Conservation (phyloP, 75 land plant species). For the Pinus tabuliformis region DNA sequence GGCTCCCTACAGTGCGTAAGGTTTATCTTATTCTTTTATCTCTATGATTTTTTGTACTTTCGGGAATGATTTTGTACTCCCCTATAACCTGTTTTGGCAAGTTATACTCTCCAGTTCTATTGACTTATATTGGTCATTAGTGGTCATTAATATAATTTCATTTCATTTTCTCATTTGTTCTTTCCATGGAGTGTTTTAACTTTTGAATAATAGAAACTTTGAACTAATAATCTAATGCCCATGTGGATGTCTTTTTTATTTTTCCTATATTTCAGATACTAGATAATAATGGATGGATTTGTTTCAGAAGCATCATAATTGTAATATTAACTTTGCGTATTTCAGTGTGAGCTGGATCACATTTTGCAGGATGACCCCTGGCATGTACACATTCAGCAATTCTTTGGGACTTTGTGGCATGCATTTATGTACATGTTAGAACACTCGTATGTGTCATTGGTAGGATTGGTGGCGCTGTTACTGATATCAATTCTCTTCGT, state of each 20-base stretch:
- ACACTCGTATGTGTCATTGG: slow-evolving; percentile 73
- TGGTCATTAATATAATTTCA: too few relatives aligned
- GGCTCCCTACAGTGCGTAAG: too few relatives aligned
- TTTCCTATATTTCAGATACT: not conserved
- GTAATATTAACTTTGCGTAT: not conserved
- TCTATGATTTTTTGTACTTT: too few relatives aligned
- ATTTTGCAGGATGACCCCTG: slow-evolving; percentile 64
- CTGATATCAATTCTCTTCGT: slow-evolving; percentile 55
- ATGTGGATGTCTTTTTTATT: not conserved
- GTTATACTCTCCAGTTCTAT: too few relatives aligned
- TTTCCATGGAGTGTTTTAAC: too few relatives aligned
- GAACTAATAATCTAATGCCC: too few relatives aligned
- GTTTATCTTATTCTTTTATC: too few relatives aligned
- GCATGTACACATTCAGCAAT: slow-evolving; percentile 57
- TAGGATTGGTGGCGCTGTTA: slow-evolving; percentile 47
- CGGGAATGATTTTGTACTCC: too few relatives aligned
- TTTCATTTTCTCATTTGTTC: too few relatives aligned
- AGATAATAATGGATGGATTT: not conserved
- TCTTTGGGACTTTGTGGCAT: slow-evolving; percentile 60
- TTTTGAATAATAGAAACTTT: too few relatives aligned
- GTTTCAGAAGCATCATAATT: not conserved
- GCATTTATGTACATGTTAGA: slow-evolving; percentile 66
- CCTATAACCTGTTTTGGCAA: too few relatives aligned
- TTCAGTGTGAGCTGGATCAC: slow-evolving; percentile 76
- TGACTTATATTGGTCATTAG: too few relatives aligned